Base-by-base conservation (phyloP, 371 early-diverging fungal species). In the Fennellomyces sp. region DNA sequence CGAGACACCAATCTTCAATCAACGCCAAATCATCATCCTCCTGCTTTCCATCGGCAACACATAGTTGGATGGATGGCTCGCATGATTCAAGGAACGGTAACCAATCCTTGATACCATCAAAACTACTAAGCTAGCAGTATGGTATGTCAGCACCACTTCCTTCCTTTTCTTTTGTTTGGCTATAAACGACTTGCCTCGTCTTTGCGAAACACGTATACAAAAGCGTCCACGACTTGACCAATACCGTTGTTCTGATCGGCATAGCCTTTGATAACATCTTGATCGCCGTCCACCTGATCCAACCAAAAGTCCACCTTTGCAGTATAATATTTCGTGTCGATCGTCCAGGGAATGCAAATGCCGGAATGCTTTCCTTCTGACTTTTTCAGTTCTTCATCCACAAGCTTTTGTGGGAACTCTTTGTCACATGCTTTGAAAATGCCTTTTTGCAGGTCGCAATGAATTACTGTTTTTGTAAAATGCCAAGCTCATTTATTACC, bases 281-380 rank as follows among this genome's bases (percentile, higher is more conserved):
- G 51, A 1, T 73, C 69, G 5, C 57, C 56, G 10, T 72, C 65
- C 0, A 83, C 72, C 51, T 82, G 80, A 61, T 89, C 91, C 26
- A 89, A 52, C 90, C 89, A 91, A 64, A 89, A 80, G 48, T 79
- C 83, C 5, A 91, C 80, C 12, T 79, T 60, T 19, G 88, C 90
- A n/a, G 79, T 80, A 63, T 90, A 91, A 68, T 91, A 91, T 56
- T 89, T 90, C 13, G 87, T 91, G 19, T 82, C 75, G 25, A 91
- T 78, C 2, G 65, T 76, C 78, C 84, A 87, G 11, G 88, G 88
- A 33, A 88, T 80, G n/a, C 70, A 72, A 3, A 80, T 67, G 2
- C 85, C 85, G 1, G 78, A 71, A 56, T 80, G 68, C 25, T 53
- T 64, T 8, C 64, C 68, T 0, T 81, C 69, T 0, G 68, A 66